Evolutionary conservation across 805 yeast genomes (phyloP).

Genomic region (Maudiozyma saulgeensis): DNA sequence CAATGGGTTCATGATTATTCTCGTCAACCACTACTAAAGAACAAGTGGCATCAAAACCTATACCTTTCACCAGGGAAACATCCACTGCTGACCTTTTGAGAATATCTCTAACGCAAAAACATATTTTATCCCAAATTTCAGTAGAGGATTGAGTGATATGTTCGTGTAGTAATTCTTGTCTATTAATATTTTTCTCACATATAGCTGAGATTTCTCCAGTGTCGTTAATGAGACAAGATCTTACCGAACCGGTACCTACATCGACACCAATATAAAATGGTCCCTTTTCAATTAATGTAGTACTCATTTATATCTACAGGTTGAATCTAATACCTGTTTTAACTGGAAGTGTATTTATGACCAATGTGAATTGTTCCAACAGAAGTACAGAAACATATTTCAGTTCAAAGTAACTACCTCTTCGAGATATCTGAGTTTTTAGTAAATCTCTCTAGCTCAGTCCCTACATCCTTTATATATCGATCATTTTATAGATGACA

Average conservation of each 20-base stretch:
- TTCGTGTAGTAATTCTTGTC: conserved; percentile 65
- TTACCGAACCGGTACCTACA: conserved; percentile 96
- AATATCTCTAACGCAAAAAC: conserved; percentile 70
- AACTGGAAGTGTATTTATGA: too few species aligned
- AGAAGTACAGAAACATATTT: too few species aligned
- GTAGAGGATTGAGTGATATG: conserved; percentile 78
- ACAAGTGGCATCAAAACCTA: conserved; percentile 97
- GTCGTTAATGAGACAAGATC: conserved; percentile 85
- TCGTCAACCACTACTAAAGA: conserved; percentile 77
- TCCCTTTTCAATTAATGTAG: not conserved
- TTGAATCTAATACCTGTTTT: too few species aligned
- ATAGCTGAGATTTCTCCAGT: conserved; percentile 72
- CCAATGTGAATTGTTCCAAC: too few species aligned
- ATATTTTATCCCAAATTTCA: conserved; percentile 85
- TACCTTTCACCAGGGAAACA: conserved; percentile 60
- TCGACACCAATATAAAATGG: conserved; percentile 68
- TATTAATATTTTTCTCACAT: conserved; percentile 67
- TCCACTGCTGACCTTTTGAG: conserved; percentile 67
- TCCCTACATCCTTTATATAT: too few species aligned
- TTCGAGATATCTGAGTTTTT: too few species aligned
- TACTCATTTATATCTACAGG: not conserved
- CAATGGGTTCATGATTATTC: conserved; percentile 56
- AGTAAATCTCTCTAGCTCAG: too few species aligned
- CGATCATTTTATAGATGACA: too few species aligned
- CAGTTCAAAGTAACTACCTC: too few species aligned